These are phyloP conservation scores for Boletus reticuloceps DNA, from an alignment of 768 basidiomycete species.

Conservation along the genomic window DNA sequence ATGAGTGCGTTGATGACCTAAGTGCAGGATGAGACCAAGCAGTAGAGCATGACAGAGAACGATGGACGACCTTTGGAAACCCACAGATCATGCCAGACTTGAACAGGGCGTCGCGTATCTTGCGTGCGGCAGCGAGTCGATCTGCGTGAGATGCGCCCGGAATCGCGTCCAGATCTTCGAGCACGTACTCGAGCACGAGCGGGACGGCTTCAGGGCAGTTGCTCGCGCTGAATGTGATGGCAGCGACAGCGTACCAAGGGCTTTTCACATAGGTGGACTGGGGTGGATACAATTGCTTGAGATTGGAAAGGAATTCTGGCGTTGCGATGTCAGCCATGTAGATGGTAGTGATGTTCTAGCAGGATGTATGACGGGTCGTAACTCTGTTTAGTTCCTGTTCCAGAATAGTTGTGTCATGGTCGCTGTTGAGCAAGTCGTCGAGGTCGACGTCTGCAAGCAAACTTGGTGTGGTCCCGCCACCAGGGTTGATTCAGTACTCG, in stretches of 20 bases:
- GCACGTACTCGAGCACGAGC: conserved; percentile 48
- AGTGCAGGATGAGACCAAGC: not conserved
- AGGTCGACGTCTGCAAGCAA: too few relatives aligned
- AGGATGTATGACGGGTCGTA: too few relatives aligned
- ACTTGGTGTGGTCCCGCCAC: too few relatives aligned
- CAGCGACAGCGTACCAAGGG: conserved; percentile 61
- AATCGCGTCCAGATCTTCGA: conserved; percentile 41
- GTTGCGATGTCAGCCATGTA: conserved; percentile 34
- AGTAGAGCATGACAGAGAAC: too few relatives aligned
- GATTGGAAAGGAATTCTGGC: conserved; percentile 38
- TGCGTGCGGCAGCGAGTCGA: conserved; percentile 44
- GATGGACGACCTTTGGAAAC: conserved; percentile 47
- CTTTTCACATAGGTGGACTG: conserved; percentile 29
- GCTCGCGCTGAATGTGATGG: conserved; percentile 55
- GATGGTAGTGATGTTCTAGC: too few relatives aligned
- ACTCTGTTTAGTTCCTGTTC: too few relatives aligned
- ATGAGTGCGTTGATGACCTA: conserved; percentile 54
- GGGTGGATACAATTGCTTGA: conserved; percentile 47
- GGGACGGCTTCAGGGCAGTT: conserved; percentile 61
- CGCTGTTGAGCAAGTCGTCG: too few relatives aligned
- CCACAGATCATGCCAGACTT: conserved; percentile 59
- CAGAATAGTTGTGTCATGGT: too few relatives aligned
- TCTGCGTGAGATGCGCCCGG: conserved; percentile 33
- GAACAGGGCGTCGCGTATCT: conserved; percentile 60
- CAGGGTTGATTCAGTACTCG: too few relatives aligned